Percentiles rank a stretch among this genome's conserved stretches.
These are phyloP conservation scores for Silybum marianum DNA, from an alignment of 129 eudicot species.

Conservation along the genomic window DNA sequence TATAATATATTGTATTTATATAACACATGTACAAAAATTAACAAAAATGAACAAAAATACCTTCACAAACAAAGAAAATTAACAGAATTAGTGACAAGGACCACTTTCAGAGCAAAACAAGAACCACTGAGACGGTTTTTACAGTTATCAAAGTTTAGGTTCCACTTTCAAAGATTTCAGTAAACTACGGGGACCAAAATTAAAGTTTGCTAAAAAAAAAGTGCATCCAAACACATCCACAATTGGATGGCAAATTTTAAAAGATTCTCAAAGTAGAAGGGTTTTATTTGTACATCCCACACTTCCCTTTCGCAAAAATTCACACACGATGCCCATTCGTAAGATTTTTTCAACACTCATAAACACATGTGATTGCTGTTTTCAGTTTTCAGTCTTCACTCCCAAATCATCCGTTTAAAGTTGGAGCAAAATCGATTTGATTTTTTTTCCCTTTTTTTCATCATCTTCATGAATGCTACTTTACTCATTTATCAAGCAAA, in stretches of 20 bases:
- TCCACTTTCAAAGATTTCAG: too few species aligned
- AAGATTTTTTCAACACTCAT: not conserved
- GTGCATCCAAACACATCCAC: not conserved
- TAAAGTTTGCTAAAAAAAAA: too few species aligned
- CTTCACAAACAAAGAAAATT: too few species aligned
- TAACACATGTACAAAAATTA: too few species aligned
- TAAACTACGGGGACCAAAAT: too few species aligned
- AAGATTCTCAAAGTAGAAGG: constrained; percentile 7
- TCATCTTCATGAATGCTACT: constrained; percentile 38
- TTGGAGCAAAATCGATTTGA: constrained; percentile 14
- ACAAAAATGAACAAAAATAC: too few species aligned
- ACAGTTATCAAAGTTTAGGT: too few species aligned
- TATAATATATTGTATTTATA: too few species aligned
- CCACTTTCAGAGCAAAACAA: too few species aligned
- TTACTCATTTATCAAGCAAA: constrained; percentile 47
- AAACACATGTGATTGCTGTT: constrained; percentile 10
- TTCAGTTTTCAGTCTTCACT: not conserved
- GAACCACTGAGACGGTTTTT: too few species aligned
- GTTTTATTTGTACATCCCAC: constrained; percentile 11
- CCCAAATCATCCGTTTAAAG: constrained; percentile 21
- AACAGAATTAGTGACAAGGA: too few species aligned
- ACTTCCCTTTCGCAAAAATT: not conserved
- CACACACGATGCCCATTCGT: constrained; percentile 23
- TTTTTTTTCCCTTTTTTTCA: constrained; percentile 7
- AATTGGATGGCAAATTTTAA: not conserved